These are phyloP conservation scores for Zopfochytrium polystomum DNA, from an alignment of 371 early-diverging fungal genomes.

Conservation along the genomic window DNA sequence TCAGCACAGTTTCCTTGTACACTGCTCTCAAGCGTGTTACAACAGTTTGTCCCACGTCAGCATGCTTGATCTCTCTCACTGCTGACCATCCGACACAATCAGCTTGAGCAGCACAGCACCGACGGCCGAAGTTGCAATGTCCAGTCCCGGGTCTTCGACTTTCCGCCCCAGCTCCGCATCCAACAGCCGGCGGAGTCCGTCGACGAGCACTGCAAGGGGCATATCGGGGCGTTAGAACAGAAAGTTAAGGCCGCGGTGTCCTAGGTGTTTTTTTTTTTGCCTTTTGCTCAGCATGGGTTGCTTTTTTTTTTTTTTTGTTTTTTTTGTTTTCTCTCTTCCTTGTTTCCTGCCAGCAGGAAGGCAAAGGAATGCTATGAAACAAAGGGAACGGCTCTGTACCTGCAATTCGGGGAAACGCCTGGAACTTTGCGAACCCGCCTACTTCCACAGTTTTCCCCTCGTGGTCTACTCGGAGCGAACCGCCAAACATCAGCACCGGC, in stretches of 20 bases:
- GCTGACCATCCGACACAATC: not conserved
- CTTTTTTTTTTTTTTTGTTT: too few relatives aligned
- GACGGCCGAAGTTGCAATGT: slow-evolving; percentile 33
- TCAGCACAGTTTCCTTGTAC: too few relatives aligned
- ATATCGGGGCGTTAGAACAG: not conserved
- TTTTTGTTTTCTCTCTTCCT: too few relatives aligned
- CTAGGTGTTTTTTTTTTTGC: too few relatives aligned
- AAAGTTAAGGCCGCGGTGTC: too few relatives aligned
- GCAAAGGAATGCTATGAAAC: not conserved
- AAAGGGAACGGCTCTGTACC: slow-evolving; percentile 21
- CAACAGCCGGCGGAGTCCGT: slow-evolving; percentile 65
- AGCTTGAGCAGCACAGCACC: slow-evolving; percentile 12
- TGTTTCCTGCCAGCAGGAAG: not conserved
- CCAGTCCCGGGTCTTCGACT: slow-evolving; percentile 64
- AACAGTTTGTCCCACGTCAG: too few relatives aligned
- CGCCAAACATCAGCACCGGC: slow-evolving; percentile 71
- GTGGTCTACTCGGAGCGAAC: slow-evolving; percentile 67
- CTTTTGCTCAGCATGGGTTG: too few relatives aligned
- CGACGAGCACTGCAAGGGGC: slow-evolving; percentile 61
- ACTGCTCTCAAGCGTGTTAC: too few relatives aligned
- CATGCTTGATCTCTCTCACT: too few relatives aligned
- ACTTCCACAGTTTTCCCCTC: slow-evolving; percentile 61
- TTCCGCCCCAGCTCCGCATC: slow-evolving; percentile 66
- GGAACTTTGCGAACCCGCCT: slow-evolving; percentile 61
- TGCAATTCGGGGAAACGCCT: slow-evolving; percentile 78